Evolutionary conservation across 208 protist genomes (phyloP).

Genomic region (Trypanosoma congolense): DNA sequence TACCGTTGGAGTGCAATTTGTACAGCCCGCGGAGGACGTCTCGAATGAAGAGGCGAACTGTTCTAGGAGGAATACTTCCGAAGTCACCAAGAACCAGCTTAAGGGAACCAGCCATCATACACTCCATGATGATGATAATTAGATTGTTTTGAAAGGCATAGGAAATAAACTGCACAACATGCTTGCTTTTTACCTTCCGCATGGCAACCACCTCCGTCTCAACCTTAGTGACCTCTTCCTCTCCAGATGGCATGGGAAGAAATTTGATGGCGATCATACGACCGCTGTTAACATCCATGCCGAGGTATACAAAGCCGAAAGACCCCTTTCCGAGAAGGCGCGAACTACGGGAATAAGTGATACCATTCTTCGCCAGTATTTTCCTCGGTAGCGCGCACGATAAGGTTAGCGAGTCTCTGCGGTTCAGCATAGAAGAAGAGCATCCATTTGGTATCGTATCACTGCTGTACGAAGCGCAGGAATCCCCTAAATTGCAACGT

Average conservation of each 20-base stretch:
- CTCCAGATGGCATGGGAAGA: conserved; percentile 66
- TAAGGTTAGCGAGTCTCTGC: conserved; percentile 8
- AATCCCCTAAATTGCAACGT: conserved; percentile 11
- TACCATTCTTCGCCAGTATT: conserved; percentile 76
- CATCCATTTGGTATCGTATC: conserved; percentile 4
- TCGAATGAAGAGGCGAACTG: conserved; percentile 71
- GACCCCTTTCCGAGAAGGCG: conserved; percentile 82
- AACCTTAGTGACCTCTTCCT: conserved; percentile 46
- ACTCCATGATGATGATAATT: conserved; percentile 89
- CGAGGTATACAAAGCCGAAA: conserved; percentile 82
- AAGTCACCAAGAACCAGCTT: conserved; percentile 76
- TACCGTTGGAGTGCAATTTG: conserved; percentile 75
- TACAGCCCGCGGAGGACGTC: conserved; percentile 77
- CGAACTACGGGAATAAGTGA: conserved; percentile 63
- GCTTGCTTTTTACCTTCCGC: conserved; percentile 72
- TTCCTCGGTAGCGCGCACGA: conserved; percentile 33
- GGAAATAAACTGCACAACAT: conserved; percentile 85
- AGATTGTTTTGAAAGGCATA: conserved; percentile 66
- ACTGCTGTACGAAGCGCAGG: conserved; percentile 12
- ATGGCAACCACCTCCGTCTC: conserved; percentile 83
- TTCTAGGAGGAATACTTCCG: conserved; percentile 54
- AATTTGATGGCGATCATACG: conserved; percentile 83
- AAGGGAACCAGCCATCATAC: conserved; percentile 83
- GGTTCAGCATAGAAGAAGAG: conserved; percentile 11
- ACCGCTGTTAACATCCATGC: conserved; percentile 79